Evolutionary conservation across 805 yeast genomes (phyloP).

Genomic region (Cephaloascus albidus): DNA sequence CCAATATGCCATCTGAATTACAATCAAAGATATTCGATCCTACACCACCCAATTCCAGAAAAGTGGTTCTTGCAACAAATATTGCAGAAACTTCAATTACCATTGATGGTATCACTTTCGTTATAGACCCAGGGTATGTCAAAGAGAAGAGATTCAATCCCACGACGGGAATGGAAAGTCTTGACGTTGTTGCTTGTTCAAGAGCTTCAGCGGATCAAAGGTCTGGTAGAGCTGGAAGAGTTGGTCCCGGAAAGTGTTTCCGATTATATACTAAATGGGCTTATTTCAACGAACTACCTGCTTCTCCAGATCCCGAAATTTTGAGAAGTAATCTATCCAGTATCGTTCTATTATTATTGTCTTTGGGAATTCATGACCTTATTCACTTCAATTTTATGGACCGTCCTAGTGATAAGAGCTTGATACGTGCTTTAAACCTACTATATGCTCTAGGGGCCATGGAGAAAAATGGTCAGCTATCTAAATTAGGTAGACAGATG

Average conservation of each 20-base stretch:
- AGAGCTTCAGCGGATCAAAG: slow-evolving; percentile 36
- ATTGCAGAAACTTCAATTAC: slow-evolving; percentile 54
- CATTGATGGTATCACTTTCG: slow-evolving; percentile 31
- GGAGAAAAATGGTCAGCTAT: slow-evolving; percentile 68
- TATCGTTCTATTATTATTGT: slow-evolving; percentile 66
- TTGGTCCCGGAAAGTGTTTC: slow-evolving; percentile 45
- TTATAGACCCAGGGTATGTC: slow-evolving; percentile 35
- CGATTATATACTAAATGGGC: slow-evolving; percentile 81
- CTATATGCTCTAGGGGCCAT: slow-evolving; percentile 85
- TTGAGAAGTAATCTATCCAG: slow-evolving; percentile 71
- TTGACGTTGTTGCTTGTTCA: slow-evolving; percentile 35
- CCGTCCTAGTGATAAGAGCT: slow-evolving; percentile 66
- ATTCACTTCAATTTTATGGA: slow-evolving; percentile 86
- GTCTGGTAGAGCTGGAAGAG: slow-evolving; percentile 39
- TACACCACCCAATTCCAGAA: slow-evolving; percentile 70
- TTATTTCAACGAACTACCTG: slow-evolving; percentile 65
- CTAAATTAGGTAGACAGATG: slow-evolving; percentile 75
- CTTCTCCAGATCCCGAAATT: slow-evolving; percentile 88
- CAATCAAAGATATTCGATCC: slow-evolving; percentile 81
- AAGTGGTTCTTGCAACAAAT: slow-evolving; percentile 90
- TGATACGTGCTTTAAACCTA: slow-evolving; percentile 69
- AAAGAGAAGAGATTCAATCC: slow-evolving; percentile 33
- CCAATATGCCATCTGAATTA: slow-evolving; percentile 79
- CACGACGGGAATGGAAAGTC: slow-evolving; percentile 33
- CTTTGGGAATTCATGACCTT: slow-evolving; percentile 79